A percentile compares a stretch with the other conserved stretches of the same genome.
phyloP scores from a whole-genome alignment of 345 rosid genomes.

The Hibiscus syriacus region DNA sequence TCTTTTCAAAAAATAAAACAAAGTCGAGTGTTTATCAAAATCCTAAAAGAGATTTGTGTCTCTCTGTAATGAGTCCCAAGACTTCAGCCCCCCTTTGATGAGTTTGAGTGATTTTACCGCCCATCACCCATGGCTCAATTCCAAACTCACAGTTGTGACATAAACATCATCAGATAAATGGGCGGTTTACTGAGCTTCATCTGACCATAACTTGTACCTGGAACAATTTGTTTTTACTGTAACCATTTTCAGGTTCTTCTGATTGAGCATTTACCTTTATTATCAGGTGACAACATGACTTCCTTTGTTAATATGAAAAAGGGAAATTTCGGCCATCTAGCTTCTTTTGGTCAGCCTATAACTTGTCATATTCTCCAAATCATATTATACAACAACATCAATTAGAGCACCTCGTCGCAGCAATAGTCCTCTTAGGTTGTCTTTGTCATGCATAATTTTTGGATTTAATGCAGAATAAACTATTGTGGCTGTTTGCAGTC shows the following conservation, averaged over 20 bases:
- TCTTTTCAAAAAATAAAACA: no score
- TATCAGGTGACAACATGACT: neutral
- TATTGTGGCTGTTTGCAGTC: slow-evolving; percentile 6
- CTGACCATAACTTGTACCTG: neutral
- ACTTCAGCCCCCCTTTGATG: no score
- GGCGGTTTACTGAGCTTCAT: neutral
- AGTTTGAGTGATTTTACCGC: no score
- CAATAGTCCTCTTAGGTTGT: neutral
- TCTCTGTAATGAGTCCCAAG: no score
- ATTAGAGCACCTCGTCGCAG: neutral
- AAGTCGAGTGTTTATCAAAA: no score
- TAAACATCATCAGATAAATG: neutral
- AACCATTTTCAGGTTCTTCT: neutral
- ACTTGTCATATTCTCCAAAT: neutral
- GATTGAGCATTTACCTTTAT: neutral
- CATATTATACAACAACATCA: neutral
- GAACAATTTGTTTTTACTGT: neutral
- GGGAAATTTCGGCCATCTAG: neutral
- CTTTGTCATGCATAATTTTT: slow-evolving; percentile 2
- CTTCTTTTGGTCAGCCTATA: neutral
- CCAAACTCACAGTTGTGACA: no score
- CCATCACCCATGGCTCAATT: no score
- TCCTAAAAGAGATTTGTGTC: no score
- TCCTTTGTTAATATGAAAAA: no score
- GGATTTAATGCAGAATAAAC: slow-evolving; percentile 6